Conservation (phyloP, 805 yeast species). For the Starmerella riodocensis region DNA sequence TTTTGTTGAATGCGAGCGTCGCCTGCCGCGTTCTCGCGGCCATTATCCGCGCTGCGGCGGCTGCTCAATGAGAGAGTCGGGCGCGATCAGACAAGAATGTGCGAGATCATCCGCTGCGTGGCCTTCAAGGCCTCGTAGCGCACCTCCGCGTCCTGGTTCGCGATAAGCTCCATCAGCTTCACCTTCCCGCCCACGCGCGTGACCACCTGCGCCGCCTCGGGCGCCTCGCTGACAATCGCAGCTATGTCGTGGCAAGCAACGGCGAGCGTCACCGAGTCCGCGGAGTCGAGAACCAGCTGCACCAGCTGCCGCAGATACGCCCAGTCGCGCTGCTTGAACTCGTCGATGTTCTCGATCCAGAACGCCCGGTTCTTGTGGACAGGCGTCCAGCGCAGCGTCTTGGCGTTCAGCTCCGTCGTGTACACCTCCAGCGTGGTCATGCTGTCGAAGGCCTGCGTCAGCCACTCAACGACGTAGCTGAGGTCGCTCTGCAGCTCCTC, state of each 20-base stretch:
- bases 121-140: slow-evolving; percentile 91
- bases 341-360: slow-evolving; percentile 70
- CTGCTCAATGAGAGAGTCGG: too few species aligned
- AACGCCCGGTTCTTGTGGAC: slow-evolving; percentile 80
- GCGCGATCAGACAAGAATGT: slow-evolving; percentile 39
- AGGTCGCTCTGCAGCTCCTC: slow-evolving; percentile 76
- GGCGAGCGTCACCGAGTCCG: slow-evolving; percentile 33
- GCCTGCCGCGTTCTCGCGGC: too few species aligned
- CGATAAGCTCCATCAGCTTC: slow-evolving; percentile 72
- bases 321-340: slow-evolving; percentile 69
- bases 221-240: slow-evolving; percentile 45
- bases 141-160: slow-evolving; percentile 68
- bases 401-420: slow-evolving; percentile 66
- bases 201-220: slow-evolving; percentile 46
- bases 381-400: slow-evolving; percentile 75
- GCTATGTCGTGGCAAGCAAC: slow-evolving; percentile 58
- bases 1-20: too few species aligned
- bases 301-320: slow-evolving; percentile 53
- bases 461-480: slow-evolving; percentile 39
- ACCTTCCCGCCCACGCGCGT: slow-evolving; percentile 52
- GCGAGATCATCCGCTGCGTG: slow-evolving; percentile 85
- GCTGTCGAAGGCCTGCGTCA: slow-evolving; percentile 59
- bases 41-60: too few species aligned
- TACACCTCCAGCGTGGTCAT: slow-evolving; percentile 91
- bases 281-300: slow-evolving; percentile 25